Conservation (phyloP, 2,329 filamentous ascomycete genomes). For the Bipolaris bicolor region DNA sequence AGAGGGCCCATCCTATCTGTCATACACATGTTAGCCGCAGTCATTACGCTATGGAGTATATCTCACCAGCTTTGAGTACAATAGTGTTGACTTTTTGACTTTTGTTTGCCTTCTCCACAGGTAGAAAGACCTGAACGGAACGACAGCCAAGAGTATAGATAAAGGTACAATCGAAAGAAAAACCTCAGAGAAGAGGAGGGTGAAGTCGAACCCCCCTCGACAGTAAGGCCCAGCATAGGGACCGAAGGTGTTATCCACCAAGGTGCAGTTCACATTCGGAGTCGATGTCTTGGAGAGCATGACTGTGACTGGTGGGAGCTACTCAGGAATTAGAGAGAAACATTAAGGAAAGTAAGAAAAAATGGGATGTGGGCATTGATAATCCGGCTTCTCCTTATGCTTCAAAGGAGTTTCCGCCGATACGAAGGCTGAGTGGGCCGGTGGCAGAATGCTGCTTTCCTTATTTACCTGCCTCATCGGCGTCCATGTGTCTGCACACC, state of each 20-base stretch:
- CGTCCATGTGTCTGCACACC: conserved; percentile 20
- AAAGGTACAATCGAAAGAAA: conserved; percentile 43
- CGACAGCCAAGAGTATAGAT: conserved; percentile 36
- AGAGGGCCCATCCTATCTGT: conserved; percentile 33
- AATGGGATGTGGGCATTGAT: conserved; percentile 23
- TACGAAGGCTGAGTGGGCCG: conserved; percentile 28
- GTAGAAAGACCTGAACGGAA: conserved; percentile 36
- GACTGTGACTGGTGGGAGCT: conserved; percentile 25
- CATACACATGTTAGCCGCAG: not conserved
- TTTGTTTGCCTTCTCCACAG: conserved; percentile 37
- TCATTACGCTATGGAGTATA: too few relatives aligned
- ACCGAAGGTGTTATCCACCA: conserved; percentile 42
- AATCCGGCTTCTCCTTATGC: conserved; percentile 21
- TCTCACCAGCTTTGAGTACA: conserved; percentile 39
- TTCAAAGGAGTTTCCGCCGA: conserved; percentile 17
- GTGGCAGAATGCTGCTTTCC: conserved; percentile 24
- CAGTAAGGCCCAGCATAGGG: conserved; percentile 39
- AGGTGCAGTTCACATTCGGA: conserved; percentile 24
- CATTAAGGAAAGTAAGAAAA: conserved; percentile 27
- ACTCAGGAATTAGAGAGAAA: conserved; percentile 21
- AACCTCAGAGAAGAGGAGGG: conserved; percentile 46
- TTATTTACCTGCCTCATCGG: conserved; percentile 28
- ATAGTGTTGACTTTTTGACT: conserved; percentile 27
- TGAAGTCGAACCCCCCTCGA: conserved; percentile 49
- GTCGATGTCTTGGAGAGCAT: conserved; percentile 30